Conservation (phyloP, 805 yeast genomes). For the Yamadazyma takamatsuzukensis region DNA sequence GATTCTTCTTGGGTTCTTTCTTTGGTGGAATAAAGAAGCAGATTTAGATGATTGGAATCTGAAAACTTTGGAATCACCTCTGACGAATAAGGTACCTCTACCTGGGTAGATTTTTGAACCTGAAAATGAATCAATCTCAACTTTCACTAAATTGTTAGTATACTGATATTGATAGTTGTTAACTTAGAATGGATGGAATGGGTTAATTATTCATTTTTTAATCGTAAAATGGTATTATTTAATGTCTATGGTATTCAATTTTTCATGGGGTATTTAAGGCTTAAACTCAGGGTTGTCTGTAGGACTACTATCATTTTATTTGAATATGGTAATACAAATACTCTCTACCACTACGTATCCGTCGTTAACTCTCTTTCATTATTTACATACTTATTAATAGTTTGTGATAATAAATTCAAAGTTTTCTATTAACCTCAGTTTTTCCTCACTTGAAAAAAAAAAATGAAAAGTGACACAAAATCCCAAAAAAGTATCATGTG, state of each 20-base stretch:
- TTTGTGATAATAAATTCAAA: too few relatives aligned
- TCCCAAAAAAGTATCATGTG: constrained; percentile 8
- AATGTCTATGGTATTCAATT: too few relatives aligned
- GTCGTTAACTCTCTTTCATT: too few relatives aligned
- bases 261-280: too few relatives aligned
- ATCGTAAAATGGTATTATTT: too few relatives aligned
- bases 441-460: too few relatives aligned
- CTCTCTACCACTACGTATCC: too few relatives aligned
- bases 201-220: too few relatives aligned
- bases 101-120: constrained; percentile 99
- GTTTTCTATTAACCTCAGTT: too few relatives aligned
- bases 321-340: too few relatives aligned
- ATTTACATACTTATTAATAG: too few relatives aligned
- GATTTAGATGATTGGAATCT: constrained; percentile 98
- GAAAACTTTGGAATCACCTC: constrained; percentile 99
- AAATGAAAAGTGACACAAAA: too few relatives aligned
- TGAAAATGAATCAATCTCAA: constrained; percentile 99
- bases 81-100: constrained; percentile 98
- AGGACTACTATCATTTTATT: not conserved
- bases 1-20: constrained; percentile 99
- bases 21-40: constrained; percentile 97
- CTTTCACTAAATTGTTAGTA: constrained; percentile 74
- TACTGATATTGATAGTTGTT: not conserved
- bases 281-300: not conserved
- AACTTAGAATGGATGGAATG: not conserved